Conservation (phyloP, 2,329 filamentous ascomycete genomes). For the Chrysosporium queenslandicum region DNA sequence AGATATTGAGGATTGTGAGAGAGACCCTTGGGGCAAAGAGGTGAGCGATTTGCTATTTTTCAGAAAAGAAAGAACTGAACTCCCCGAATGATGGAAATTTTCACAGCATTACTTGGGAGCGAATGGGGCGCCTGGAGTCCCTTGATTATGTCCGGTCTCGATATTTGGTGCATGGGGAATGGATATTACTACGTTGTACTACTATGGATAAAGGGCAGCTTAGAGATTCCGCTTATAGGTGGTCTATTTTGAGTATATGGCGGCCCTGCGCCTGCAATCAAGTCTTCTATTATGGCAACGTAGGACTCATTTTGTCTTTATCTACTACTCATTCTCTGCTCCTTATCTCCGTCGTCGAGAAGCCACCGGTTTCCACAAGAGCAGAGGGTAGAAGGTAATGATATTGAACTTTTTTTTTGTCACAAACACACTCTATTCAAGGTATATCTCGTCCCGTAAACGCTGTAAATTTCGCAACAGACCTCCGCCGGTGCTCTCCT, state of each 20-base stretch:
- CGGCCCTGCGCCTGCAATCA: too few species aligned
- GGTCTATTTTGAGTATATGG: too few species aligned
- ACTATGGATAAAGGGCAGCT: too few species aligned
- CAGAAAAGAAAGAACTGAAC: background rate
- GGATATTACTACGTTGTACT: background rate
- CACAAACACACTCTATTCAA: constrained; percentile 30
- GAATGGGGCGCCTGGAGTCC: background rate
- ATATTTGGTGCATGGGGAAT: background rate
- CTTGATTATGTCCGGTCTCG: background rate
- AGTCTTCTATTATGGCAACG: too few species aligned
- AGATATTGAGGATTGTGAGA: constrained; percentile 30
- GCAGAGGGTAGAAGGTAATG: too few species aligned
- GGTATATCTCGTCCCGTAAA: constrained; percentile 45
- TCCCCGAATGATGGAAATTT: background rate
- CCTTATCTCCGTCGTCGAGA: too few species aligned
- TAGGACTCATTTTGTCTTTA: too few species aligned
- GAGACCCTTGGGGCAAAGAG: constrained; percentile 25
- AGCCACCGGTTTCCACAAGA: too few species aligned
- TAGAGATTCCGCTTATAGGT: too few species aligned
- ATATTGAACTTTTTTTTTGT: too few species aligned
- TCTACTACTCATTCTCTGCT: too few species aligned
- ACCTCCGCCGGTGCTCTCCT: constrained; percentile 38
- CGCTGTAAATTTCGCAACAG: constrained; percentile 46
- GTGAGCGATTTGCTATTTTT: background rate
- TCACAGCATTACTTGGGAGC: background rate